Evolutionary conservation across 176 grass and related monocot genomes (phyloP), one percentile per base, ranked within the genome.

Genomic region (Lolium perenne): DNA sequence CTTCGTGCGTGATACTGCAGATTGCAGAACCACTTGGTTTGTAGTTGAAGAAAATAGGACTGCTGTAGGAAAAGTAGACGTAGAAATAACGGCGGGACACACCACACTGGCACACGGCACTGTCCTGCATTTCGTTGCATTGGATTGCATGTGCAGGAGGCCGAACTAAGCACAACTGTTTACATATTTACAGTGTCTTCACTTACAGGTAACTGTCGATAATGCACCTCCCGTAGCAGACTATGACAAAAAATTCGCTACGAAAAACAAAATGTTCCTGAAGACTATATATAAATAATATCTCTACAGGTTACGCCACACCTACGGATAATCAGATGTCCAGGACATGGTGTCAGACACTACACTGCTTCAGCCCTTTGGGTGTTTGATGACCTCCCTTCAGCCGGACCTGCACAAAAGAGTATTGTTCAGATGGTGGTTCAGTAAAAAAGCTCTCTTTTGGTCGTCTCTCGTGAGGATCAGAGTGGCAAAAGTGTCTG

Each of bases 351-450:
- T 76, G 75, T 87, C 77, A 88, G 60, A 91, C 86, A 21, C 89
- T 91, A 62, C 82, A 88, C 55, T 88, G 86, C 82, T 88, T 91
- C 45, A 85, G 82, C 16, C 81, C 82, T 47, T 72, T 91, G 23
- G 86, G 82, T 63, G 91, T 89, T 41, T 92, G 93, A 17, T 86
- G 87, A 9, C 86, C 90, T 48, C 88, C 88, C 80, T 95, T 95
- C 88, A 93, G 57, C 76, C 89, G 88, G 9, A 91, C 93, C 93
- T 95, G 91, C 81, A 84, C 6, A 67, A 14, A 29, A 32, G 63
- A 66, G 0, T 35, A 18, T 57, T 26, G 29, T 51, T 17, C 38
- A 74, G 10, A 3, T 0, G 26, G 8, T 18, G 14, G 21, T 62
- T 86, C 55, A 61, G 60, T 32, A 26, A 71, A 50, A 13, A 17